These are phyloP conservation scores for Fusarium mundagurra DNA, from an alignment of 2,329 filamentous ascomycete species.

Conservation along the genomic window DNA sequence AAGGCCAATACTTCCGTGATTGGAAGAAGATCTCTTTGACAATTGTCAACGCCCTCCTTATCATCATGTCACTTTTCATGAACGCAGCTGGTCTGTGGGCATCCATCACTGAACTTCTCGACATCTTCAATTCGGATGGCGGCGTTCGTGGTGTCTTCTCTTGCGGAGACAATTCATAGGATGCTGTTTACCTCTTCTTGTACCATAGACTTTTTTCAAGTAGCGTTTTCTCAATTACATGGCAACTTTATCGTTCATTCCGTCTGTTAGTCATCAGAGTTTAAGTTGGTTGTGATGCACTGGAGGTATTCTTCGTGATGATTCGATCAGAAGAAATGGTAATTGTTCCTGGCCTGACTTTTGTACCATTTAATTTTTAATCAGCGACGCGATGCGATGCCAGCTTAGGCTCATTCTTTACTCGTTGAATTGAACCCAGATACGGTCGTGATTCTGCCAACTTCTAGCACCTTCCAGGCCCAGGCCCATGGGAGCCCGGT, in stretches of 20 bases:
- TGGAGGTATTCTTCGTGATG: fast-evolving
- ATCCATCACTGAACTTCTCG: conserved; percentile 37
- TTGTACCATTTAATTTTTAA: too few relatives aligned
- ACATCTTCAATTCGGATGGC: conserved; percentile 30
- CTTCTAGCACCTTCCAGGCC: fast-evolving
- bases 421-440: background rate
- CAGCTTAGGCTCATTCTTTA: background rate
- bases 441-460: fast-evolving
- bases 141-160: conserved; percentile 37
- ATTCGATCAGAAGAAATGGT: fast-evolving
- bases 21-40: conserved; percentile 40
- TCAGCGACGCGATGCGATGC: background rate
- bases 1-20: conserved; percentile 18
- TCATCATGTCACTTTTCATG: conserved; percentile 37
- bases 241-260: background rate
- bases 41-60: conserved; percentile 32
- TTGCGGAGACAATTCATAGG: conserved; percentile 33
- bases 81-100: conserved; percentile 43
- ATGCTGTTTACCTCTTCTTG: background rate
- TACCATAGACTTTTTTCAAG: background rate
- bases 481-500: fast-evolving
- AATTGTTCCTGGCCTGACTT: fast-evolving
- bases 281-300: fast-evolving
- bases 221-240: background rate
- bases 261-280: fast-evolving